Conservation (phyloP, 768 basidiomycete species). For the Clitopilus hobsonii region DNA sequence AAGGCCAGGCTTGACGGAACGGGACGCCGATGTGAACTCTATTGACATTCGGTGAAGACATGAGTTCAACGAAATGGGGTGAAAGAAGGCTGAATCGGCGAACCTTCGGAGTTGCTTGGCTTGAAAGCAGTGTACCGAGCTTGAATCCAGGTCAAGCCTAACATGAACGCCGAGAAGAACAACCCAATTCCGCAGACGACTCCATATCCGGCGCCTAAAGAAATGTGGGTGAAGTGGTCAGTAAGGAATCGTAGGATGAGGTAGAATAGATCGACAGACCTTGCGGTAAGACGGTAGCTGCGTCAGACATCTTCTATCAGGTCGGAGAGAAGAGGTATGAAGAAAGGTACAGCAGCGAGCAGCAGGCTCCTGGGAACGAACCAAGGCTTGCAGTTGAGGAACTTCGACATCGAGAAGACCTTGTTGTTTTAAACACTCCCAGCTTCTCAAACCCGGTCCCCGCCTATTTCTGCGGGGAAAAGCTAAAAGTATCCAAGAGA, state of each 20-base stretch:
- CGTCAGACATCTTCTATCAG: neutral
- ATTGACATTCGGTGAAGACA: neutral
- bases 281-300: neutral
- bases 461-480: neutral
- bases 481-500: neutral
- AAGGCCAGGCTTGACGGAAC: slow-evolving; percentile 85
- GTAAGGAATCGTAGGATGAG: neutral
- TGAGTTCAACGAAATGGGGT: neutral
- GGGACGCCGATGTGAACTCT: slow-evolving; percentile 78
- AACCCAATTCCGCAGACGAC: slow-evolving; percentile 68
- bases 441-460: neutral
- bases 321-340: neutral
- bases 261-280: neutral
- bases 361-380: no score
- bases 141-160: slow-evolving; percentile 74
- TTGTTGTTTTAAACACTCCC: neutral
- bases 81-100: neutral
- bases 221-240: slow-evolving; percentile 3
- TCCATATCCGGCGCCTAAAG: slow-evolving; percentile 16
- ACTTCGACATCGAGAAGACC: neutral
- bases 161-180: slow-evolving; percentile 83
- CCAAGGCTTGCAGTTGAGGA: neutral
- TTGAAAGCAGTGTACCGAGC: slow-evolving; percentile 80
- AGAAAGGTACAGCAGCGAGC: neutral
- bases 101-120: slow-evolving; percentile 61